Evolutionary conservation across 441 rosid species (phyloP).

Genomic region (Adansonia gregorii): DNA sequence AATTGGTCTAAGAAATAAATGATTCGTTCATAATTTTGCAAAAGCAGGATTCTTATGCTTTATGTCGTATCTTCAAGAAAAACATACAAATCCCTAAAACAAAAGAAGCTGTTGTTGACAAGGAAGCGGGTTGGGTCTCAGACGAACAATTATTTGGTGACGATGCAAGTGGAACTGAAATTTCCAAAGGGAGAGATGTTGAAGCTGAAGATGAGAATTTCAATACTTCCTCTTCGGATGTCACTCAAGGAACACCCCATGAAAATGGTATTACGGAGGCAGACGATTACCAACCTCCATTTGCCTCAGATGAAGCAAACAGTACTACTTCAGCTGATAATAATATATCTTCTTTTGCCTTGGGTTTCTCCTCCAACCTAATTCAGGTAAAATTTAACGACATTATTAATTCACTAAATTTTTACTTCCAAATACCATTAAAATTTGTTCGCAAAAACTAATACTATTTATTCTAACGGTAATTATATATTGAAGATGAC

Average conservation of each 20-base stretch:
- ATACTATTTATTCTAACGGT: neutral
- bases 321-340: slow-evolving; percentile 32
- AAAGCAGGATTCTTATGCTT: slow-evolving; percentile 60
- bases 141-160: slow-evolving; percentile 38
- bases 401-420: too few species aligned
- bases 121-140: neutral
- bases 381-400: slow-evolving; percentile 38
- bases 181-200: slow-evolving; percentile 33
- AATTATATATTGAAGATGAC: slow-evolving; percentile 4
- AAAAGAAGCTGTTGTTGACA: slow-evolving; percentile 37
- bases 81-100: slow-evolving; percentile 51
- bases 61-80: slow-evolving; percentile 84
- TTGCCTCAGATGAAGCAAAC: slow-evolving; percentile 54
- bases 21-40: neutral
- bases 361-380: slow-evolving; percentile 43
- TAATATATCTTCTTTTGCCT: slow-evolving; percentile 35
- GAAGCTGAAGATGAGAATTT: slow-evolving; percentile 42
- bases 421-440: too few species aligned
- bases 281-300: slow-evolving; percentile 36
- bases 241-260: slow-evolving; percentile 57
- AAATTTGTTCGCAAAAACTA: too few species aligned
- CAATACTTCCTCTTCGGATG: slow-evolving; percentile 67
- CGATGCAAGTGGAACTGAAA: slow-evolving; percentile 11
- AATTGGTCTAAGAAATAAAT: neutral
- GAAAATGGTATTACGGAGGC: slow-evolving; percentile 31